Percentiles rank a stretch among this genome's conserved stretches.
phyloP scores from a whole-genome alignment of 2,329 filamentous ascomycete species.

The Pseudovirgaria hyperparasitica region DNA sequence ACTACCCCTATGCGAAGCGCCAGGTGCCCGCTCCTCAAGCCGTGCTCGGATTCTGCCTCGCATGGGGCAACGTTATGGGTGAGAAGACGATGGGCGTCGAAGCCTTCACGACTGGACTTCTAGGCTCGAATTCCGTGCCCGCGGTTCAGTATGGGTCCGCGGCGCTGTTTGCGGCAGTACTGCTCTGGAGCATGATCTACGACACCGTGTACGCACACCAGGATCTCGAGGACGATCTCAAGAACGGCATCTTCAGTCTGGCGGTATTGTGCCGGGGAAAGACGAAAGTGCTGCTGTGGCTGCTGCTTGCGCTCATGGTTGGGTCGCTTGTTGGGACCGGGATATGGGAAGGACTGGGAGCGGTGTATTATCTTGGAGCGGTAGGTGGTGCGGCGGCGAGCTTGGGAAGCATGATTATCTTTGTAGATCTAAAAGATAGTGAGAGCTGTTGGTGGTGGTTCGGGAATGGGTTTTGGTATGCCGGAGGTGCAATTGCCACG shows the following conservation, averaged over 20 bases:
- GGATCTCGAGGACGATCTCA: conserved; percentile 19
- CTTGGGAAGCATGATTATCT: conserved; percentile 1
- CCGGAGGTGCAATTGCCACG: no score
- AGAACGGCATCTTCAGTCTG: conserved; percentile 20
- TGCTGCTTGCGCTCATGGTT: conserved; percentile 1
- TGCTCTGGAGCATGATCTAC: conserved; percentile 17
- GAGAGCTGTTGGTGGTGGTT: conserved; percentile 4
- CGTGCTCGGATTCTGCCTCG: conserved; percentile 37
- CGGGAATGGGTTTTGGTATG: conserved; percentile 3
- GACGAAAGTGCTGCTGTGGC: conserved; percentile 1
- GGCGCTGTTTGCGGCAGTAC: conserved; percentile 10
- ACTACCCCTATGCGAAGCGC: conserved; percentile 40
- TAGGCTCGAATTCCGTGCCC: no score
- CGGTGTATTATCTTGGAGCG: no score
- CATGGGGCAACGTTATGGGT: conserved; percentile 15
- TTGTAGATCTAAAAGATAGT: background rate
- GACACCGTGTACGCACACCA: conserved; percentile 22
- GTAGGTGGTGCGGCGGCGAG: no score
- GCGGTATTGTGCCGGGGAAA: conserved; percentile 11
- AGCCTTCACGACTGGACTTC: conserved; percentile 1
- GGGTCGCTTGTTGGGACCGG: background rate
- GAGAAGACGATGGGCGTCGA: background rate
- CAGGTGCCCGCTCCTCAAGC: conserved; percentile 40
- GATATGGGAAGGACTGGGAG: background rate
- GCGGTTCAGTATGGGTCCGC: conserved; percentile 4